Base-by-base conservation (phyloP, 169 alveolate genomes). In the Cryptosporidium sp. region DNA sequence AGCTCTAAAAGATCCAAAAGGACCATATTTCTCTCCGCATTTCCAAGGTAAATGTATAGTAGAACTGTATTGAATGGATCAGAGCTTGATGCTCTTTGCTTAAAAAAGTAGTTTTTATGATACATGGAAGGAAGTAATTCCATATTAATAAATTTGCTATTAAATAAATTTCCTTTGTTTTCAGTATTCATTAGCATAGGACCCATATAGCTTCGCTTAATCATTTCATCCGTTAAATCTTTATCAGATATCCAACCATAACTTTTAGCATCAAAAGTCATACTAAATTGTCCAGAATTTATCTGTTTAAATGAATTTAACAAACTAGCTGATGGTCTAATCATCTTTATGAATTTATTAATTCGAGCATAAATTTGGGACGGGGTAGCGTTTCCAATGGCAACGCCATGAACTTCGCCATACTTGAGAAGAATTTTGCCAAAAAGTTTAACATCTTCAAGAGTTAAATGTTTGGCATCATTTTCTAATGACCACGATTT, bases 341-440 rank as follows among this genome's bases (percentile, higher is more conserved):
- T 73, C 21, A 31, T 9, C 23, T 42, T 73, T 9, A 73, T 53
- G 8, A 60, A 58, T 8, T 16, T 7, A 18, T 73, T 31, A 16
- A 73, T 37, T 10, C 60, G 37, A 42, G 21, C 44, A 62, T 42
- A 61, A 23, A 73, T 37, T 51, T 80, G 89, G n/a, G 33, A 39
- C n/a, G 75, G 75, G n/a, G 73, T 80, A 21, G 53, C 44, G 53
- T 80, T 80, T 18, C 89, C 89, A 39, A 65, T 80, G 23, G 39
- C 75, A 16, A 80, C 29, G 31, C 89, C 89, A 14, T 67, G 60
- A 23, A 80, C 51, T n/a, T 80, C 80, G 1, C 89, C 89, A n/a
- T 80, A 80, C 16, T 65, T 80, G 0, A 80, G 65, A 5, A 80
- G 67, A 16, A 80, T n/a, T 31, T 42, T 80, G 18, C 89, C 89